These are phyloP conservation scores for Akanthomyces muscarius DNA, from an alignment of 2,329 filamentous ascomycete genomes.

Conservation along the genomic window DNA sequence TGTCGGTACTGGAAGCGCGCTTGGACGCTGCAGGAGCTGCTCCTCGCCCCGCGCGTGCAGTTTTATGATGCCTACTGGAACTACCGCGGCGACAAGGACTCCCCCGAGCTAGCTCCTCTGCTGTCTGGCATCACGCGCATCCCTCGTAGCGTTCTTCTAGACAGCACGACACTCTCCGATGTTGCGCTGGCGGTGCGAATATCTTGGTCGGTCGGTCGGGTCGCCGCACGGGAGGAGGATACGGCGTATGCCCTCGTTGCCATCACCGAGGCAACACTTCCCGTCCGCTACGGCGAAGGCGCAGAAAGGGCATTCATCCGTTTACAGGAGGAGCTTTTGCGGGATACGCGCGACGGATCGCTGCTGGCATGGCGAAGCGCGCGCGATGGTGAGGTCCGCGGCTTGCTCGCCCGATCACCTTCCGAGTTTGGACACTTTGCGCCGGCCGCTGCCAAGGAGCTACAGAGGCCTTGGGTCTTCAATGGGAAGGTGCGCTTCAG, in stretches of 20 bases:
- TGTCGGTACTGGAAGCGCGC: conserved; percentile 15
- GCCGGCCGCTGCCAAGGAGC: not conserved
- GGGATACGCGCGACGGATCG: conserved; percentile 15
- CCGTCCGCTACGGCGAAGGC: conserved; percentile 15
- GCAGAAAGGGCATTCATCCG: conserved; percentile 2
- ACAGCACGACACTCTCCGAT: not conserved
- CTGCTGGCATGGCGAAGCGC: conserved; percentile 14
- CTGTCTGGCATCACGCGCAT: conserved; percentile 10
- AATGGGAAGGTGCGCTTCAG: conserved; percentile 12
- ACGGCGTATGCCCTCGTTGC: conserved; percentile 9
- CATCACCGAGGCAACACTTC: conserved; percentile 1
- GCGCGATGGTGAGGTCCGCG: not conserved
- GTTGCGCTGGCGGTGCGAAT: conserved; percentile 12
- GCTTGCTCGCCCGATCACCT: conserved; percentile 12
- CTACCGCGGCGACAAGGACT: conserved; percentile 12
- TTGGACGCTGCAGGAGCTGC: conserved; percentile 16
- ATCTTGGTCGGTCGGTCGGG: conserved; percentile 5
- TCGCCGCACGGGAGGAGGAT: conserved; percentile 10
- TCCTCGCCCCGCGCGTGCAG: conserved; percentile 1
- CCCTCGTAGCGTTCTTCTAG: not conserved
- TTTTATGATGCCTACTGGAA: conserved; percentile 15
- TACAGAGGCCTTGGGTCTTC: conserved; percentile 8
- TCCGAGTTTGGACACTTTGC: conserved; percentile 15
- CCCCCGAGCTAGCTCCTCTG: not conserved
- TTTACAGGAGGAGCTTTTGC: conserved; percentile 14